Evolutionary conservation across 2,329 filamentous ascomycete species (phyloP).

Genomic region (Clarireedia paspali): DNA sequence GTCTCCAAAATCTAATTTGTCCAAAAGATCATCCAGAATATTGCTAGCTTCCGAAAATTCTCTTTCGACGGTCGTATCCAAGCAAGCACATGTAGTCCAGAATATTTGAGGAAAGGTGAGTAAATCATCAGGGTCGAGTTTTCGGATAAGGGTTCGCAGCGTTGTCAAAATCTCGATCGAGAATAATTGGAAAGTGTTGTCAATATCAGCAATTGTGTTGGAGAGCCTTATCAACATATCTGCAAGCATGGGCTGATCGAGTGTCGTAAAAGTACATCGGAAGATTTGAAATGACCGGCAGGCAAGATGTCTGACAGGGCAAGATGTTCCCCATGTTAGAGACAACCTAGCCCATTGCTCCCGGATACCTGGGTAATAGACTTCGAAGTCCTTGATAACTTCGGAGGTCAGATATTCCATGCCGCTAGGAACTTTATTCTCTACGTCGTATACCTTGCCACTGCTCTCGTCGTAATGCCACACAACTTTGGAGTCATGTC

Average conservation of each 20-base stretch:
- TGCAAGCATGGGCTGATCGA: constrained; percentile 90
- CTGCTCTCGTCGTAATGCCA: constrained; percentile 96
- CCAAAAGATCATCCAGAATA: constrained; percentile 82
- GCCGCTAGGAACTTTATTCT: constrained; percentile 73
- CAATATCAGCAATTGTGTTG: constrained; percentile 94
- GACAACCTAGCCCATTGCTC: constrained; percentile 88
- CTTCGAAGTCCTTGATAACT: constrained; percentile 76
- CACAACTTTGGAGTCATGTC: constrained; percentile 74
- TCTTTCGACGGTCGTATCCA: constrained; percentile 93
- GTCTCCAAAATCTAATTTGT: constrained; percentile 74
- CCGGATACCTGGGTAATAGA: constrained; percentile 78
- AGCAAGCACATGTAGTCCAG: constrained; percentile 93
- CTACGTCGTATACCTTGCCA: constrained; percentile 63
- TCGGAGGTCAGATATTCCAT: constrained; percentile 81
- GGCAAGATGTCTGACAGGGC: constrained; percentile 86
- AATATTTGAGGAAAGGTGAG: constrained; percentile 91
- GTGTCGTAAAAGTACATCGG: constrained; percentile 79
- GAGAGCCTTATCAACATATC: constrained; percentile 94
- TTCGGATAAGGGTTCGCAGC: constrained; percentile 81
- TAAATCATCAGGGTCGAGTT: constrained; percentile 70
- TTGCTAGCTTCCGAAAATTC: constrained; percentile 88
- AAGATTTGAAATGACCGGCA: constrained; percentile 98
- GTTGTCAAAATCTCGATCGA: constrained; percentile 97
- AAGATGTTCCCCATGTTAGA: constrained; percentile 92
- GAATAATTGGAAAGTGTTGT: constrained; percentile 90